phyloP scores from a whole-genome alignment of 148 eudicot species.

The Silene latifolia region DNA sequence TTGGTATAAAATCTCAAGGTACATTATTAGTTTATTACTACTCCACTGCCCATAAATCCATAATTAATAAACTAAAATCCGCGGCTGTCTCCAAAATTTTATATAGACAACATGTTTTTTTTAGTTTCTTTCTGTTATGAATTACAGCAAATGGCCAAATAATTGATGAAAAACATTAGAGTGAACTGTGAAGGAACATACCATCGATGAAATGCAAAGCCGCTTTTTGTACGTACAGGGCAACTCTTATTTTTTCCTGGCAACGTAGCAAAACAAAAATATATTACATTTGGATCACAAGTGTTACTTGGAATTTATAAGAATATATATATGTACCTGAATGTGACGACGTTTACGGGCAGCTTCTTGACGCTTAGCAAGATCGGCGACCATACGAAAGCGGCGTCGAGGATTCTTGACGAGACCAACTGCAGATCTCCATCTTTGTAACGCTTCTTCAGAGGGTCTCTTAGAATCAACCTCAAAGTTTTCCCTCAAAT shows the following conservation, averaged over 20 bases:
- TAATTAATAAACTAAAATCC: too few species aligned
- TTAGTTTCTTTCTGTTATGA: too few species aligned
- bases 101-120: too few species aligned
- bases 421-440: constrained; percentile 72
- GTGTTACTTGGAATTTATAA: too few species aligned
- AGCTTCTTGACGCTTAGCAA: constrained; percentile 71
- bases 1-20: too few species aligned
- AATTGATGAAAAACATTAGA: not conserved
- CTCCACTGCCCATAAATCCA: too few species aligned
- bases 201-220: constrained; percentile 80
- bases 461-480: constrained; percentile 64
- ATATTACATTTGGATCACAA: too few species aligned
- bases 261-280: not conserved
- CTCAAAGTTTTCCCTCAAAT: constrained; percentile 61
- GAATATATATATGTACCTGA: constrained; percentile 43
- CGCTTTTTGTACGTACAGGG: constrained; percentile 73
- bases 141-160: not conserved
- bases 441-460: constrained; percentile 56
- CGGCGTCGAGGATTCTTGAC: constrained; percentile 88
- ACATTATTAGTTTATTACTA: too few species aligned
- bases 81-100: too few species aligned
- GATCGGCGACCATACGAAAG: constrained; percentile 88
- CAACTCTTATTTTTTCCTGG: constrained; percentile 80
- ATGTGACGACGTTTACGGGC: constrained; percentile 47
- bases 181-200: constrained; percentile 18